These are phyloP conservation scores for Whalleya microplaca DNA, from an alignment of 2,329 filamentous ascomycete species.

Conservation along the genomic window DNA sequence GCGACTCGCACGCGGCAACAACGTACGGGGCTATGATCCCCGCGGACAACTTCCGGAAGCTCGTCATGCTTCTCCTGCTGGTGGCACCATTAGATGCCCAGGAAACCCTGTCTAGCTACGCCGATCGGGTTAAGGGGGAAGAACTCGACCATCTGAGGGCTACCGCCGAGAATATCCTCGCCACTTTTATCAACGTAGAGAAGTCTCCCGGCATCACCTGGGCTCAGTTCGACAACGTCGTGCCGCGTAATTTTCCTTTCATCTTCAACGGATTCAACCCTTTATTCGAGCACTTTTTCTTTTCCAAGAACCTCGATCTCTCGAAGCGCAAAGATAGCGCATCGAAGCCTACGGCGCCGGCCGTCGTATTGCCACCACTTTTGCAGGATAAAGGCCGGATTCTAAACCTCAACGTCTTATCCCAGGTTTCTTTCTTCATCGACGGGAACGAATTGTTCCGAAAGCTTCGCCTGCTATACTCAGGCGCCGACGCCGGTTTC, in stretches of 20 bases:
- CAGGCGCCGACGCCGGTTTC: constrained; percentile 71
- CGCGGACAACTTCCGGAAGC: constrained; percentile 70
- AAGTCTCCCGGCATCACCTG: constrained; percentile 66
- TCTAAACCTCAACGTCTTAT: constrained; percentile 65
- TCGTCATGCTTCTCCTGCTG: constrained; percentile 72
- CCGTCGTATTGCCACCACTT: constrained; percentile 44
- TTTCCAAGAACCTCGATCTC: constrained; percentile 72
- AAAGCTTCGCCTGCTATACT: constrained; percentile 69
- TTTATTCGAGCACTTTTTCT: constrained; percentile 76
- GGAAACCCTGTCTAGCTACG: constrained; percentile 66
- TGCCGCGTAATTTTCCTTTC: constrained; percentile 65
- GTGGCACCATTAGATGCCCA: constrained; percentile 67
- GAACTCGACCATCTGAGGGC: constrained; percentile 62
- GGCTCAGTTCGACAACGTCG: constrained; percentile 61
- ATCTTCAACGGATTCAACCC: constrained; percentile 70
- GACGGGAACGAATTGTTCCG: constrained; percentile 67
- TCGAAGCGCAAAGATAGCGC: constrained; percentile 52
- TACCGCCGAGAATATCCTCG: constrained; percentile 67
- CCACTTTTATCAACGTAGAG: constrained; percentile 68
- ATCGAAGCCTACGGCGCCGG: constrained; percentile 15
- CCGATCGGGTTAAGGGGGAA: constrained; percentile 56
- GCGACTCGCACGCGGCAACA: constrained; percentile 47
- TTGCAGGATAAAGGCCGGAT: constrained; percentile 61
- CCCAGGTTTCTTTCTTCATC: constrained; percentile 75
- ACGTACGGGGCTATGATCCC: constrained; percentile 71